A percentile compares a stretch with the other conserved stretches of the same genome.
phyloP scores from a whole-genome alignment of 2,329 filamentous ascomycete genomes.

The Trichoderma sp. region DNA sequence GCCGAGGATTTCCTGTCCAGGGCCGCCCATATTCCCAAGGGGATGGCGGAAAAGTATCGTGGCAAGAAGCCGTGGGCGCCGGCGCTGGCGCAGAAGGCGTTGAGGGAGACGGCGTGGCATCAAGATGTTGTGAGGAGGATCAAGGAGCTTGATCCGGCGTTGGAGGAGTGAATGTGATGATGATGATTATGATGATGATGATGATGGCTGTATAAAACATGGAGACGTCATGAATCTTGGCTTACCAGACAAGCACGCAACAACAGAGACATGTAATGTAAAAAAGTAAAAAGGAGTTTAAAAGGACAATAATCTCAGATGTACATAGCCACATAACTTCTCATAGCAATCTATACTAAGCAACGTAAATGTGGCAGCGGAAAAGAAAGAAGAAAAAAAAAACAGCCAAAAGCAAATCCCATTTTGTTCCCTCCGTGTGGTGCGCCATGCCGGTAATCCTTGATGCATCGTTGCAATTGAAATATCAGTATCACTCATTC shows the following conservation, averaged over 20 bases:
- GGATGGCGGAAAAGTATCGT: constrained; percentile 27
- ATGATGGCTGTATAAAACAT: neutral
- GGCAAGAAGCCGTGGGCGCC: constrained; percentile 27
- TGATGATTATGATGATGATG: neutral
- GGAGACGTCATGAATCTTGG: neutral
- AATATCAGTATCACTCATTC: neutral
- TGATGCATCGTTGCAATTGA: neutral
- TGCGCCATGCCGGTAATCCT: neutral
- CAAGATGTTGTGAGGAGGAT: constrained; percentile 27
- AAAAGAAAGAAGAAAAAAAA: too few species aligned
- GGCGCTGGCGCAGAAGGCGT: constrained; percentile 24
- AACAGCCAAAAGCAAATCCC: neutral
- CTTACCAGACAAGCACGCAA: neutral
- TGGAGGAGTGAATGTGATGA: neutral
- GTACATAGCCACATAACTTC: neutral
- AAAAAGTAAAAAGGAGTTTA: neutral
- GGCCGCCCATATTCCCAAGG: constrained; percentile 31
- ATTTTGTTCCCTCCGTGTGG: neutral
- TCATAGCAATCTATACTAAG: neutral
- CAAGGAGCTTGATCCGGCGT: constrained; percentile 19
- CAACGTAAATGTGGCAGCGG: neutral
- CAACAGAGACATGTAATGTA: neutral
- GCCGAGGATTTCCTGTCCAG: constrained; percentile 43
- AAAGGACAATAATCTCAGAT: neutral
- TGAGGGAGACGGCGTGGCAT: constrained; percentile 31